Conservation (phyloP, 768 basidiomycete genomes). For the Boletus rubropictus region DNA sequence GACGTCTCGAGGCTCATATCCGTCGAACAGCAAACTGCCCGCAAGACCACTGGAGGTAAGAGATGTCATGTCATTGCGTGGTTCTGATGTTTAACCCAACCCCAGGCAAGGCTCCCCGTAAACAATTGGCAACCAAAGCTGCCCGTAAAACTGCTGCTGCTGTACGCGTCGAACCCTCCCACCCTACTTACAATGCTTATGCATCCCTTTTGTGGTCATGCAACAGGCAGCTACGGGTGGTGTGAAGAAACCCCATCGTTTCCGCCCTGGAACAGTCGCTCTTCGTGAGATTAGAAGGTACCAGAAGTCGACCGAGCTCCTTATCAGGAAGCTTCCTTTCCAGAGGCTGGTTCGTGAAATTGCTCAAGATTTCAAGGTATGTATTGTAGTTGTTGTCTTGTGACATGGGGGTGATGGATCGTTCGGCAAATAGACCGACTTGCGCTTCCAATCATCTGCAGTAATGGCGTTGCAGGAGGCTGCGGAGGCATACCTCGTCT, state of each 20-base stretch:
- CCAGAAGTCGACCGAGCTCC: slow-evolving; percentile 97
- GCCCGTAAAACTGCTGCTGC: slow-evolving; percentile 80
- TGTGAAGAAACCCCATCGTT: slow-evolving; percentile 99
- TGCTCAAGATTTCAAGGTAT: slow-evolving; percentile 92
- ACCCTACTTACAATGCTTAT: background rate
- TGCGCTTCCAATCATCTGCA: slow-evolving; percentile 94
- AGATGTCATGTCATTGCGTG: slow-evolving; percentile 17
- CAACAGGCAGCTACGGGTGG: slow-evolving; percentile 77
- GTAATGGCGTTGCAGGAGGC: slow-evolving; percentile 93
- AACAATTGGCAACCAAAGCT: slow-evolving; percentile 94
- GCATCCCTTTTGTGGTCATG: slow-evolving; percentile 8
- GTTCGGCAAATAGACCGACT: slow-evolving; percentile 54
- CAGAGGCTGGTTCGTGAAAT: slow-evolving; percentile 96
- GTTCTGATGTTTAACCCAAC: slow-evolving; percentile 21
- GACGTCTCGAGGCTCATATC: slow-evolving; percentile 2
- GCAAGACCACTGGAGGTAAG: slow-evolving; percentile 96
- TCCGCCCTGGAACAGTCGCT: slow-evolving; percentile 96
- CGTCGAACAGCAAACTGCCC: slow-evolving; percentile 81
- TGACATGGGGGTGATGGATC: background rate
- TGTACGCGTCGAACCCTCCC: slow-evolving; percentile 37
- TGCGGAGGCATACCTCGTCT: slow-evolving; percentile 84
- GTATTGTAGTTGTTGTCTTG: slow-evolving; percentile 9
- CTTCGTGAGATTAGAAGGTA: slow-evolving; percentile 98
- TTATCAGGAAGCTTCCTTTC: slow-evolving; percentile 99
- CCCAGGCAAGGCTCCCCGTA: slow-evolving; percentile 83